Conservation (phyloP, 2,329 filamentous ascomycete genomes). For the Neospermospora avenae region DNA sequence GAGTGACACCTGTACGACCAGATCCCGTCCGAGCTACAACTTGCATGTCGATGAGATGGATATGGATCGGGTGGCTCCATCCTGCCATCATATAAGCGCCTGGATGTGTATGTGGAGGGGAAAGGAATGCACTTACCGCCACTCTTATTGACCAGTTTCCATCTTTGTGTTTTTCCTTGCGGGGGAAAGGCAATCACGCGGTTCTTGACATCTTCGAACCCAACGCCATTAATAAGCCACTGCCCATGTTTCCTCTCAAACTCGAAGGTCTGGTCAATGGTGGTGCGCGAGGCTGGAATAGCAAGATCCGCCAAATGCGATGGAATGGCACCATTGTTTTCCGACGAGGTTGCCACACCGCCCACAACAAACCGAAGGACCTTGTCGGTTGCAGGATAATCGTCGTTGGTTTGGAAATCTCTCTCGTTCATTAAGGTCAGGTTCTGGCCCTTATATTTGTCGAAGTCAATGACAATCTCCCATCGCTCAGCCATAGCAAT, state of each 20-base stretch:
- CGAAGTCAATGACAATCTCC: conserved; percentile 56
- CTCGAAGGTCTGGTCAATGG: conserved; percentile 43
- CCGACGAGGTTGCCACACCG: conserved; percentile 4
- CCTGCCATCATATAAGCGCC: background rate
- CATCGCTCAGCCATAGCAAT: conserved; percentile 56
- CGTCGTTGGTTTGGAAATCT: conserved; percentile 43
- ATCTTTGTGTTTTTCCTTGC: conserved; percentile 46
- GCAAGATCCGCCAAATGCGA: conserved; percentile 1
- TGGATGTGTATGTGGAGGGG: too few species aligned
- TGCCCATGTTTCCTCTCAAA: conserved; percentile 44
- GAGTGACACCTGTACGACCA: conserved; percentile 35
- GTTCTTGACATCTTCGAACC: conserved; percentile 44
- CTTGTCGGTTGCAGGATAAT: conserved; percentile 50
- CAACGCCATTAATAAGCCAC: conserved; percentile 51
- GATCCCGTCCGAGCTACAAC: conserved; percentile 46
- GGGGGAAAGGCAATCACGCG: conserved; percentile 48
- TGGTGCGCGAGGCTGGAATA: conserved; percentile 22
- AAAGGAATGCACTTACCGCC: conserved; percentile 13
- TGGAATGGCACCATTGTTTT: conserved; percentile 32
- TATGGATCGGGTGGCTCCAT: conserved; percentile 41
- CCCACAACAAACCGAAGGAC: conserved; percentile 46
- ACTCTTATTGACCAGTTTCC: conserved; percentile 21
- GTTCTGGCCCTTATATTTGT: conserved; percentile 45
- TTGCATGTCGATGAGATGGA: conserved; percentile 58
- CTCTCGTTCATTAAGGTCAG: conserved; percentile 44